A percentile compares a stretch with the other conserved stretches of the same genome.
Evolutionary conservation across 2,329 filamentous ascomycete species (phyloP).

Genomic region (Coniochaeta ligniaria): DNA sequence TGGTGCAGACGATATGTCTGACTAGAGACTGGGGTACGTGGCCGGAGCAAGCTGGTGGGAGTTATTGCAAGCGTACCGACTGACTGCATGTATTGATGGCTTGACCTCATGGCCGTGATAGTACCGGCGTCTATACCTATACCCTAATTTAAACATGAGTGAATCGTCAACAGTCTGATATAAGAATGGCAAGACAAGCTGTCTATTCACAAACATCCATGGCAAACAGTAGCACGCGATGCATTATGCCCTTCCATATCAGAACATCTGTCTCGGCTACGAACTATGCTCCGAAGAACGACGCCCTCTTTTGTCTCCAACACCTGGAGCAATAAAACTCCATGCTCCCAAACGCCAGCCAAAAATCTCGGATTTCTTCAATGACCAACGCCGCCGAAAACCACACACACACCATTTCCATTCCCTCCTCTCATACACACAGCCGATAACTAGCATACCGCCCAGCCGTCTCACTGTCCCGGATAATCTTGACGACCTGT

Average conservation of each 20-base stretch:
- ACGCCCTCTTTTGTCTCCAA: not conserved
- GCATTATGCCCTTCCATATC: not conserved
- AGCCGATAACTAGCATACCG: constrained; percentile 90
- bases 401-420: not conserved
- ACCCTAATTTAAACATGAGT: not conserved
- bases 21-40: not conserved
- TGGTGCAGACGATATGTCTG: not conserved
- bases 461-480: constrained; percentile 90
- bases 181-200: not conserved
- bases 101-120: not conserved
- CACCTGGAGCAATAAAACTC: not conserved
- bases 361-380: not conserved
- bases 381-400: constrained; percentile 2
- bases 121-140: not conserved
- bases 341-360: not conserved
- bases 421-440: constrained; percentile 40
- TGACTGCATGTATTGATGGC: not conserved
- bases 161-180: not conserved
- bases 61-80: not conserved
- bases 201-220: not conserved
- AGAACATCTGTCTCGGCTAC: not conserved
- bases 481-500: constrained; percentile 97
- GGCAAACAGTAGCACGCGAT: not conserved
- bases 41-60: not conserved
- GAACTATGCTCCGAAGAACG: not conserved